Percentiles rank a stretch among this genome's conserved stretches.
These are phyloP conservation scores for Pyrus bretschneideri DNA, from an alignment of 306 rosid species.

Conservation along the genomic window DNA sequence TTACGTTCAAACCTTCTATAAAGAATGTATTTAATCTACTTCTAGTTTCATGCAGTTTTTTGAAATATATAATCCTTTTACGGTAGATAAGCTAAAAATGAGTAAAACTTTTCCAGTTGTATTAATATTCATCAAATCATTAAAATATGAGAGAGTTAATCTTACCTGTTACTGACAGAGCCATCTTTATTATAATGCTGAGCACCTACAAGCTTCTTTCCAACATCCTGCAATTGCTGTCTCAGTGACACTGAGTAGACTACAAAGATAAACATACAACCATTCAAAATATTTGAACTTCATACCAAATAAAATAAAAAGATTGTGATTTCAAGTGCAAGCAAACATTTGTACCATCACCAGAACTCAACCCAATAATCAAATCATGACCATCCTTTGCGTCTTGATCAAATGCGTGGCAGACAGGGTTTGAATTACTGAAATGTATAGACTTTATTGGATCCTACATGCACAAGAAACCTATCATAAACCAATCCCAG, in stretches of 20 bases:
- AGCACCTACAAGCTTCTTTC: slow-evolving; percentile 91
- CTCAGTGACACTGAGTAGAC: slow-evolving; percentile 96
- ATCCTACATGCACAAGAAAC: slow-evolving; percentile 60
- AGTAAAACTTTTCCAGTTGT: not conserved
- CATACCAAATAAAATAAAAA: slow-evolving; percentile 1
- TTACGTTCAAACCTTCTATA: not conserved
- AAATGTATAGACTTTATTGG: slow-evolving; percentile 95
- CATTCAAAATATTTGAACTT: slow-evolving; percentile 25
- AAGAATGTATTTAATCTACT: not conserved
- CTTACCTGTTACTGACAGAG: slow-evolving; percentile 84
- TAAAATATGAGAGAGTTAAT: not conserved
- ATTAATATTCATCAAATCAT: not conserved
- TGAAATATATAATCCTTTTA: not conserved
- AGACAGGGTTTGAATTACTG: slow-evolving; percentile 78
- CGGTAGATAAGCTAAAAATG: not conserved
- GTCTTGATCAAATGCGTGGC: slow-evolving; percentile 89
- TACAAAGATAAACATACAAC: slow-evolving; percentile 41
- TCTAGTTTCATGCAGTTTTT: not conserved
- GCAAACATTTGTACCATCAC: slow-evolving; percentile 62
- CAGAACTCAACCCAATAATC: slow-evolving; percentile 77
- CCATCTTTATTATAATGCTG: slow-evolving; percentile 98
- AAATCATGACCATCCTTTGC: slow-evolving; percentile 98
- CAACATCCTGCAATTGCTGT: slow-evolving; percentile 97
- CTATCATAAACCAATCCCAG: slow-evolving; percentile 20
- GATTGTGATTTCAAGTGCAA: slow-evolving; percentile 4